These are phyloP conservation scores for Davidsoniella eucalypti DNA, from an alignment of 2,329 filamentous ascomycete genomes.

Conservation along the genomic window DNA sequence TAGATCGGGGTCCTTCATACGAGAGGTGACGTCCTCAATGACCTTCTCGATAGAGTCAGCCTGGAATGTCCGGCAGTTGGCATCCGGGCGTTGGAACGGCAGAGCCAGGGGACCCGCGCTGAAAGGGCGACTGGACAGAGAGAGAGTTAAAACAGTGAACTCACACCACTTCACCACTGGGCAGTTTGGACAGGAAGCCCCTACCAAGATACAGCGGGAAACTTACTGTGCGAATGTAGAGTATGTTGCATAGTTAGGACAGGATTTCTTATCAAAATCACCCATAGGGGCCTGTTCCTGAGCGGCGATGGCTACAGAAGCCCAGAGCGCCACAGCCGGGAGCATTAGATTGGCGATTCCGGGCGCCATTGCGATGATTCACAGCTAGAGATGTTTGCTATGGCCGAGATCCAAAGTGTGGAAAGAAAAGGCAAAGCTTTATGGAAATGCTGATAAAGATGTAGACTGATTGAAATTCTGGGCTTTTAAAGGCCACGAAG, in stretches of 20 bases:
- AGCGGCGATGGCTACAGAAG: neutral
- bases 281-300: constrained; percentile 1
- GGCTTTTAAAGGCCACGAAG: neutral
- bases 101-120: constrained; percentile 65
- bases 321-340: constrained; percentile 2
- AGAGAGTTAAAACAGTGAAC: constrained; percentile 4
- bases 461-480: neutral
- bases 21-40: constrained; percentile 63
- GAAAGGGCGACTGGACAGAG: constrained; percentile 46
- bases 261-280: constrained; percentile 18
- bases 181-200: too few species aligned
- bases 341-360: constrained; percentile 4
- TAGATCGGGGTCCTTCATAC: constrained; percentile 71
- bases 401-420: neutral
- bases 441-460: neutral
- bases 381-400: neutral
- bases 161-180: neutral
- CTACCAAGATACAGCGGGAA: neutral
- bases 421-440: neutral
- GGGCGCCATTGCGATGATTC: neutral
- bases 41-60: constrained; percentile 78
- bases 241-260: constrained; percentile 27
- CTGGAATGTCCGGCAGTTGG: constrained; percentile 73
- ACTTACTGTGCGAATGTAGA: constrained; percentile 25
- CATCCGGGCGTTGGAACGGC: constrained; percentile 71